Base-by-base conservation (phyloP, 2,329 filamentous ascomycete genomes). In the Seiridium cupressi region DNA sequence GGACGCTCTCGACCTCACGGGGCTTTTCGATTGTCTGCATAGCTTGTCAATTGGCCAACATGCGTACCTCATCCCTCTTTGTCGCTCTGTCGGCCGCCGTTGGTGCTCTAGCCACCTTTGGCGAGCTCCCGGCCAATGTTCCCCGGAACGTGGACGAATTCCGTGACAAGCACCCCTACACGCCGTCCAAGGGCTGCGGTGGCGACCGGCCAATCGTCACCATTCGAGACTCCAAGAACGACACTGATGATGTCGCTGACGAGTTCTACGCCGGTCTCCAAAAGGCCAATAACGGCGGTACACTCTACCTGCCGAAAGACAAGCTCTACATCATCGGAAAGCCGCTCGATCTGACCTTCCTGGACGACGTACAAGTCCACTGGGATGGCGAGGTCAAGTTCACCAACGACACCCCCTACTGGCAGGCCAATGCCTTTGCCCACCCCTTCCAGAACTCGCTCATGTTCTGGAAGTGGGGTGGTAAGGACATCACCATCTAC, bases 401-500 rank as follows among this genome's bases (percentile, higher is more conserved):
- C 63, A 79, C 77, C 59, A 73, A 79, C 31, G 74, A 79, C 60
- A 77, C 76, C 3, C 63, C 72, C 4, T 78, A 76, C 68, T 79
- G 77, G 77, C 77, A 79, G 64, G 62, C 69, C 11, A 71, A 77
- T 59, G 72, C 76, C 44, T 79, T 74, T 66, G 66, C 66, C 11
- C 74, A 79, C 58, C 73, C 76, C 0, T 79, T 80, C 65, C 75
- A 79, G 64, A 76, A 79, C 62, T 84, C 80, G 3, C 82, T 87
- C 59, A 84, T 84, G 59, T 88, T 87, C 66, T 87, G 84, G 81
- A 82, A 85, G 55, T 88, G 84, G 84, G 84, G 85, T 59, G 85
- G 86, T 9, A 79, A 83, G 62, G 76, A 86, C 62, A 84, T 89
- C 68, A 83, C 80, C 62, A 85, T 89, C 64, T 84, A 79, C 59